Evolutionary conservation across 257 asterid species (phyloP), one percentile per base, ranked within the genome.

Genomic region (Scutellaria galericulata): DNA sequence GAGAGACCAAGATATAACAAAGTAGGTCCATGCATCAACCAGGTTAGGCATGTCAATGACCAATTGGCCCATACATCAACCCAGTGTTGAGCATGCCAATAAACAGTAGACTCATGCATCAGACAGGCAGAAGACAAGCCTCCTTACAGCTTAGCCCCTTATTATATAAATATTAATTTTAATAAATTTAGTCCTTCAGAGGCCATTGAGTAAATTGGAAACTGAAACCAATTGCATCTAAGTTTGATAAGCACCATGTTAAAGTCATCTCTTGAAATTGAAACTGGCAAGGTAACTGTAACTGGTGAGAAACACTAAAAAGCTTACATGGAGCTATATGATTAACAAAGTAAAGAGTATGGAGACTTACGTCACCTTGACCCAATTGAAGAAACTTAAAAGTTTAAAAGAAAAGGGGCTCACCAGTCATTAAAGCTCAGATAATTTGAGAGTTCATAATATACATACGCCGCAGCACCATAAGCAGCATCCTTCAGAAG

Each of bases 401-500:
- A 60, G 27, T 47, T 68, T 41, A 51, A 11, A 65, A 75, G 68
- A 51, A 75, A 78, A 78, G 74, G 10, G 51, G 53, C 87, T 64
- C 64, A 95, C 99, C 99, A 95, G 81, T 95, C 97, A 81, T 84
- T 88, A 83, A 95, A 95, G 81, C 88, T 90, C 77, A 95, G 84
- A 83, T 90, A 89, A 87, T 92, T 95, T 57, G 99, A 95, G 74
- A 95, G 98, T 81, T 95, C 98, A 77, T 92, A 95, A 83, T 92
- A 88, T 57, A 92, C 95, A 81, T 90, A 92, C 50, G 99, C 96
- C 48, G 99, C 98, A 72, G 99, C 99, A 74, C 96, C 90, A 84
- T 95, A 95, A 67, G 98, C 99, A 81, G 98, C 99, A 48, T 95
- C 99, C 85, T 95, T 95, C 65, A 95, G 91, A 79, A 95, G 98